Evolutionary conservation across 2,329 filamentous ascomycete species (phyloP), one percentile per base, ranked within the genome.

Genomic region (Aspergillus oerlinghausenensis): DNA sequence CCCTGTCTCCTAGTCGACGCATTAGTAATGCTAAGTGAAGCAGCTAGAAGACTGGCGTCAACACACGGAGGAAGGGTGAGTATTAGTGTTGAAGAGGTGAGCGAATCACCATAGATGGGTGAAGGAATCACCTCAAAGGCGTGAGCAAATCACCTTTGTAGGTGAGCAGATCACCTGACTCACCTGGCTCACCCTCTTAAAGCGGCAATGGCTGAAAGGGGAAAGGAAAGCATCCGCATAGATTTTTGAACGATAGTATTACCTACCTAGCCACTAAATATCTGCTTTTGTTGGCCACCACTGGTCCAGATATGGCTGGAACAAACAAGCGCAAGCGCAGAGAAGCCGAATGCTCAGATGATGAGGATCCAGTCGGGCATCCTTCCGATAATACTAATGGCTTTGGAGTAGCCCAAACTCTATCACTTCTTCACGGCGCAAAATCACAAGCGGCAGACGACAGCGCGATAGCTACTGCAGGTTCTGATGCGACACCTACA

Each of bases 281-380:
- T 53, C 51, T 26, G 38, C 26, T 11, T 23, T n/a, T 23, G 11
- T 50, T 51, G 19, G 38, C 51, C 49, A 28, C 29, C 53, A 49
- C 45, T 23, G 19, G 47, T 28, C 9, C 49, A 51, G 59, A 51
- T 28, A 71, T 71, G 68, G 55, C 55, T 21, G 51, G 60, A 48
- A 50, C 60, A 14, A 67, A 60, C 38, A 75, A 75, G 58, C 67
- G 73, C 60, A 75, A 74, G 64, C 69, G 68, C 54, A 57, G 57
- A 8, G 63, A 64, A 4, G 50, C 58, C 29, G 58, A 52, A 23
- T 59, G 55, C 47, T 59, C 59, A 19, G 65, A 68, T 49, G 62
- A 69, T 29, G 69, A 66, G 17, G 61, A 63, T 26, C 60, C 64
- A 0, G 63, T 63, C 32, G 62, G 60, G n/a, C 49, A 45, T 19